phyloP scores from a whole-genome alignment of 2,329 filamentous ascomycete genomes.

The Diaporthe amygdali region DNA sequence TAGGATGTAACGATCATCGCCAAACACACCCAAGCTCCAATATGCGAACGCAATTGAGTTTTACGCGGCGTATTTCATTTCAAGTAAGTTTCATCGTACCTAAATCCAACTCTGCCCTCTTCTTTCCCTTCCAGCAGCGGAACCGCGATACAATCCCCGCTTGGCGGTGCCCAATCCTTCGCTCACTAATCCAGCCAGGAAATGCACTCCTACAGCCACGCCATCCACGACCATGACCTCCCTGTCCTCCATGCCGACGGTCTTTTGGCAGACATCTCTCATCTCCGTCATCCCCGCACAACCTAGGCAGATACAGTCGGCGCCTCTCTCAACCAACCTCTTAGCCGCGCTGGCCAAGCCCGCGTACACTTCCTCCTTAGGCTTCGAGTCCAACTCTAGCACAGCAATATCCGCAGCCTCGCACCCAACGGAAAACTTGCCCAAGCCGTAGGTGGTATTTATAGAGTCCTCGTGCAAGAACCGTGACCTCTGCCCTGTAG shows the following conservation, averaged over 20 bases:
- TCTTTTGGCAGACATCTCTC: constrained; percentile 48
- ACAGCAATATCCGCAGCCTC: constrained; percentile 45
- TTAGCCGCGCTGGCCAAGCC: constrained; percentile 44
- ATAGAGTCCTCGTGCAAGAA: constrained; percentile 46
- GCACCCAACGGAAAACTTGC: constrained; percentile 46
- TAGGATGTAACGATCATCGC: background rate
- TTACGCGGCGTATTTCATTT: background rate
- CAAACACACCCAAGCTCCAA: background rate
- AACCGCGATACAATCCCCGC: constrained; percentile 46
- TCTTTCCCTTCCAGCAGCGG: constrained; percentile 39
- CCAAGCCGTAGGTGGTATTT: constrained; percentile 44
- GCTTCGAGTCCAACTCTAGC: constrained; percentile 47
- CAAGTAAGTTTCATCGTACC: background rate
- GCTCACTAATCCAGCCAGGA: constrained; percentile 49
- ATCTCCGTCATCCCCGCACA: constrained; percentile 56
- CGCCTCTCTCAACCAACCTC: constrained; percentile 40
- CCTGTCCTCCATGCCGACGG: constrained; percentile 46
- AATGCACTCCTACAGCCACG: constrained; percentile 52
- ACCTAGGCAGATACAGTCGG: constrained; percentile 45
- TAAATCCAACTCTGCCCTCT: constrained; percentile 44
- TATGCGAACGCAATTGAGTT: background rate
- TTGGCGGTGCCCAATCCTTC: constrained; percentile 51
- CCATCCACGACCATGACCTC: constrained; percentile 55
- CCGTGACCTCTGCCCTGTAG: constrained; percentile 43
- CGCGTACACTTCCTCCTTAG: constrained; percentile 42